Evolutionary conservation across 352 stramenopile species (phyloP).

Genomic region (Blastocystis sp.): DNA sequence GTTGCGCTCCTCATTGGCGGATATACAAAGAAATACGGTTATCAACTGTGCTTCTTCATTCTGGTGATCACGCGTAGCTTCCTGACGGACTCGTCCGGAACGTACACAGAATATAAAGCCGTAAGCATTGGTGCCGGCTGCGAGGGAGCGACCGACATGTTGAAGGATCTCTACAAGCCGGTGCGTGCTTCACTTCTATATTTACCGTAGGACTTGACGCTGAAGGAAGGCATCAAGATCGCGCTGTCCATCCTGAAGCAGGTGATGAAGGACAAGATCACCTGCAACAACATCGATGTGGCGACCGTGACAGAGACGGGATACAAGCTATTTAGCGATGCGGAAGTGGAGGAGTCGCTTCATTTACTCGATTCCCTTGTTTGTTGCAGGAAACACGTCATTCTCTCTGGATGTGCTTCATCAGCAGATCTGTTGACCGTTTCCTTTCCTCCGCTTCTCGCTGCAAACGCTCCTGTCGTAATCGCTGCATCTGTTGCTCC

Average conservation of each 20-base stretch:
- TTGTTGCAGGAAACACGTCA: constrained; percentile 15
- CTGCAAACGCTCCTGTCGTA: constrained; percentile 39
- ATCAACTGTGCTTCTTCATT: constrained; percentile 83
- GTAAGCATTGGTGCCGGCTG: constrained; percentile 95
- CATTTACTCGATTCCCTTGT: constrained; percentile 40
- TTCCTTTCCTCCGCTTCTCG: constrained; percentile 49
- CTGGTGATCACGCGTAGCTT: not conserved
- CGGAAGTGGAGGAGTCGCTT: constrained; percentile 82
- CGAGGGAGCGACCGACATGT: constrained; percentile 92
- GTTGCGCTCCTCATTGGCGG: constrained; percentile 94
- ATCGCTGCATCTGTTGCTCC: not conserved
- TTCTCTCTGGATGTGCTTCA: not conserved
- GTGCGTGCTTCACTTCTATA: not conserved
- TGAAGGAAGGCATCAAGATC: constrained; percentile 92
- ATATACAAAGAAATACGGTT: constrained; percentile 86
- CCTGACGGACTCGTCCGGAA: constrained; percentile 87
- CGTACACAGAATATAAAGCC: constrained; percentile 95
- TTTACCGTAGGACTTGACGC: constrained; percentile 81
- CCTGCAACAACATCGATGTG: constrained; percentile 94
- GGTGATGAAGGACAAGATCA: constrained; percentile 99
- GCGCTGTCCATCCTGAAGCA: constrained; percentile 93
- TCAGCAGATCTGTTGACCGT: constrained; percentile 15
- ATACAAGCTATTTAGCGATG: constrained; percentile 88
- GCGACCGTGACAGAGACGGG: constrained; percentile 88
- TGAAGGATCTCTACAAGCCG: constrained; percentile 92